These are phyloP conservation scores for Amanita rimosa DNA, from an alignment of 768 basidiomycete genomes.

Conservation along the genomic window DNA sequence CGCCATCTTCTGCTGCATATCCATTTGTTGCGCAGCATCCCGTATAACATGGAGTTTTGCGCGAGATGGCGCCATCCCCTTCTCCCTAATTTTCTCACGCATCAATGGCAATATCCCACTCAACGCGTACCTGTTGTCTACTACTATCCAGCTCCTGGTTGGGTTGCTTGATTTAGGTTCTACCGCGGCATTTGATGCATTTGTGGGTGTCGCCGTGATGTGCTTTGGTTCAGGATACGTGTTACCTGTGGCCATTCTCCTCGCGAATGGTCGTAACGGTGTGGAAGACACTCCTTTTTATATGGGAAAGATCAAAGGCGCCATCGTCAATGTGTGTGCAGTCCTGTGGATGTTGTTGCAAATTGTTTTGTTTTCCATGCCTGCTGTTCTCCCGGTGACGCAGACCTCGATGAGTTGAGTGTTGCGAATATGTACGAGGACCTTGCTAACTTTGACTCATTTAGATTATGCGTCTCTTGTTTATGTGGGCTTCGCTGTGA, in stretches of 20 bases:
- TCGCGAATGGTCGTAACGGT: slow-evolving; percentile 30
- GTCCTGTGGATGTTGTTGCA: slow-evolving; percentile 52
- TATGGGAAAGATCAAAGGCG: slow-evolving; percentile 31
- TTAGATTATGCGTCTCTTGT: slow-evolving; percentile 60
- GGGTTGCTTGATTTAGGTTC: slow-evolving; percentile 31
- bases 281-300: slow-evolving; percentile 39
- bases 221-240: slow-evolving; percentile 55
- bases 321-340: slow-evolving; percentile 34
- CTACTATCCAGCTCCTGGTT: slow-evolving; percentile 43
- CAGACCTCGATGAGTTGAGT: slow-evolving; percentile 31
- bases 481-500: slow-evolving; percentile 47
- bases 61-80: slow-evolving; percentile 54
- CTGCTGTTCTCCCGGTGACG: slow-evolving; percentile 46
- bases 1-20: slow-evolving; percentile 53
- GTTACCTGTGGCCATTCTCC: slow-evolving; percentile 46
- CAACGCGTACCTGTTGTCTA: slow-evolving; percentile 50
- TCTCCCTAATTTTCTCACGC: slow-evolving; percentile 33
- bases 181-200: slow-evolving; percentile 55
- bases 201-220: slow-evolving; percentile 56
- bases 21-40: slow-evolving; percentile 55
- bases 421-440: slow-evolving; percentile 7
- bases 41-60: slow-evolving; percentile 66
- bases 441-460: neutral
- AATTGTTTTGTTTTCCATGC: slow-evolving; percentile 61
- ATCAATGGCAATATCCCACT: slow-evolving; percentile 38